Evolutionary conservation across 345 rosid genomes (phyloP).

Genomic region (Eucalyptus pauciflora): DNA sequence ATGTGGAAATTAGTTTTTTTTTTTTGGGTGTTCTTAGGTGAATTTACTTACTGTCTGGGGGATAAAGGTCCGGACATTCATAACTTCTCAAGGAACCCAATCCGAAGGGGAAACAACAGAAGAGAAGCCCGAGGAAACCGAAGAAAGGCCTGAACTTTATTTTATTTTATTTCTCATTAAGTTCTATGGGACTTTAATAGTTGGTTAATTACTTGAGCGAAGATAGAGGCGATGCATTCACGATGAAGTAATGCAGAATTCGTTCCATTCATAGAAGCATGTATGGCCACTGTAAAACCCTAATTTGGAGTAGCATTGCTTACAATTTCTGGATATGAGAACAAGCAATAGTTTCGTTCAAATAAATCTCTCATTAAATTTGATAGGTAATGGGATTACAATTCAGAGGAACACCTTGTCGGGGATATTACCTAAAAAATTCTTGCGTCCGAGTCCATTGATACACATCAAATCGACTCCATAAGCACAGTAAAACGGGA

Average conservation of each 20-base stretch:
- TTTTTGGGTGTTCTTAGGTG: too few species aligned
- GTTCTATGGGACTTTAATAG: neutral
- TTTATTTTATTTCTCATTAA: neutral
- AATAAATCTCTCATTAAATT: neutral
- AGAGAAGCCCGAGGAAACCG: neutral
- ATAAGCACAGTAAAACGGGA: neutral
- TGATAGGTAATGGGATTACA: neutral
- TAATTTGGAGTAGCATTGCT: neutral
- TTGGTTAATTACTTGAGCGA: neutral
- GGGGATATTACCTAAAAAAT: neutral
- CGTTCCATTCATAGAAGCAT: neutral
- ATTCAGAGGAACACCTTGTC: neutral
- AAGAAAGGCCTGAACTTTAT: neutral
- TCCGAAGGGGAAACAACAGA: too few species aligned
- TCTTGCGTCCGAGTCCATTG: neutral
- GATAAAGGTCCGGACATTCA: too few species aligned
- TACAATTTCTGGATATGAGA: neutral
- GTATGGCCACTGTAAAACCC: neutral
- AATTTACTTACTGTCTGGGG: neutral
- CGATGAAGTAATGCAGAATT: neutral
- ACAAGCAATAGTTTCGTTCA: neutral
- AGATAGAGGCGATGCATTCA: neutral
- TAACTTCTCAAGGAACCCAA: too few species aligned
- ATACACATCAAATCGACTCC: neutral
- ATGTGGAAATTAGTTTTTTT: too few species aligned